phyloP scores from a whole-genome alignment of 768 basidiomycete species.

The Sutorius australiensis region DNA sequence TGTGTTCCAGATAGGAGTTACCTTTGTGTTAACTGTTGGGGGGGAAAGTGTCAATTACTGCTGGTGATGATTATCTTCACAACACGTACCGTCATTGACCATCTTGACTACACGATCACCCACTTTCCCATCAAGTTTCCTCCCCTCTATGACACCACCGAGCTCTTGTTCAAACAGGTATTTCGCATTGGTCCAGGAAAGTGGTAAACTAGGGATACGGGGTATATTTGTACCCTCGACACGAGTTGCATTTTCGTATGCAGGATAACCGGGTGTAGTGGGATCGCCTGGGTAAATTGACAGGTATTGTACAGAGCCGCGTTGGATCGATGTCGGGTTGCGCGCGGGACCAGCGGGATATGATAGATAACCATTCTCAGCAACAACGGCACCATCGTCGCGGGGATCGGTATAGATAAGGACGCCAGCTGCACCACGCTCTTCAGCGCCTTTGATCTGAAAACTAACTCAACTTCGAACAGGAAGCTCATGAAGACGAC shows the following conservation, averaged over 20 bases:
- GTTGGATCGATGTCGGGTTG: conserved; percentile 76
- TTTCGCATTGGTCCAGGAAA: conserved; percentile 82
- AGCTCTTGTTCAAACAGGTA: conserved; percentile 59
- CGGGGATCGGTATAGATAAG: conserved; percentile 84
- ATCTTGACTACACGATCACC: conserved; percentile 47
- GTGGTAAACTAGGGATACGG: conserved; percentile 76
- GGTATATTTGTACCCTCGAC: conserved; percentile 59
- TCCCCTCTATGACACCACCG: conserved; percentile 35
- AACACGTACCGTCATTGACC: conserved; percentile 49
- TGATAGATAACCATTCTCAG: conserved; percentile 68
- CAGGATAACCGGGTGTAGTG: conserved; percentile 81
- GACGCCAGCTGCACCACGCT: conserved; percentile 72
- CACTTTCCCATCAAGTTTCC: conserved; percentile 45
- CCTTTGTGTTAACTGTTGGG: conserved; percentile 60
- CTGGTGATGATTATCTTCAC: neutral
- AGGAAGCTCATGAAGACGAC: conserved; percentile 1
- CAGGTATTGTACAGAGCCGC: conserved; percentile 77
- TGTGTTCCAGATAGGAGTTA: conserved; percentile 89
- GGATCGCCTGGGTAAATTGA: conserved; percentile 71
- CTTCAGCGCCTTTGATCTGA: conserved; percentile 79
- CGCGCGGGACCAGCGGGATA: conserved; percentile 82
- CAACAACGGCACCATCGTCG: conserved; percentile 78
- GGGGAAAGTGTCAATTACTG: neutral
- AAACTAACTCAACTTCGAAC: conserved; percentile 7
- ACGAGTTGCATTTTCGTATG: conserved; percentile 79